Evolutionary conservation across 148 eudicot genomes (phyloP).

Genomic region (Bassia scoparia): DNA sequence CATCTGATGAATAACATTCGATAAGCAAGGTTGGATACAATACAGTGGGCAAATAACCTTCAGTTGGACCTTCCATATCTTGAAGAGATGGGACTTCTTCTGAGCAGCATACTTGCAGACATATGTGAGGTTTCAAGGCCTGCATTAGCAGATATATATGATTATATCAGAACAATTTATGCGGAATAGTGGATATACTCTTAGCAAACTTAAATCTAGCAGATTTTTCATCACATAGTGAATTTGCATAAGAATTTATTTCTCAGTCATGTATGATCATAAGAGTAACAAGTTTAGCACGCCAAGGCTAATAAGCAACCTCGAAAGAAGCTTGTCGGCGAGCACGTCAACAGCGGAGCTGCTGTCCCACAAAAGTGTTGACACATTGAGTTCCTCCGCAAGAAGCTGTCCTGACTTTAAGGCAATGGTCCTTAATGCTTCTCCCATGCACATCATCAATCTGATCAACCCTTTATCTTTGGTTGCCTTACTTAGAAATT

Average conservation of each 20-base stretch:
- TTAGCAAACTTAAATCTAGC: background rate
- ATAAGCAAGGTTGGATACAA: too few relatives aligned
- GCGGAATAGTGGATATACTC: too few relatives aligned
- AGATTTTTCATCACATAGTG: background rate
- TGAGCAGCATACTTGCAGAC: conserved; percentile 99
- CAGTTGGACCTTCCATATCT: conserved; percentile 93
- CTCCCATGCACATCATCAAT: conserved; percentile 88
- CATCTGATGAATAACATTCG: too few relatives aligned
- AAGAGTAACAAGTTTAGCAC: background rate
- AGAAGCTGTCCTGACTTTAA: conserved; percentile 97
- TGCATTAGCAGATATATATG: conserved; percentile 26
- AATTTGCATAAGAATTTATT: background rate
- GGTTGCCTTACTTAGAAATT: conserved; percentile 81
- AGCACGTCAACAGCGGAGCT: conserved; percentile 94
- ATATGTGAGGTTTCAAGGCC: conserved; percentile 90
- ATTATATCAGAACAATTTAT: conserved; percentile 2
- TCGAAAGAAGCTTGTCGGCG: conserved; percentile 94
- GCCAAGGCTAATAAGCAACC: conserved; percentile 35
- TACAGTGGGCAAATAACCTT: conserved; percentile 42
- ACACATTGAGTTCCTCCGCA: conserved; percentile 98
- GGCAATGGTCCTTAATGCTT: conserved; percentile 85
- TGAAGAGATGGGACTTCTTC: conserved; percentile 97
- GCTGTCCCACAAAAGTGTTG: conserved; percentile 94
- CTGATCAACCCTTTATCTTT: conserved; percentile 78
- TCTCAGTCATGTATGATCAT: too few relatives aligned